phyloP scores from a whole-genome alignment of 1,139 yeast species.

The Sporopachydermia cereana region DNA sequence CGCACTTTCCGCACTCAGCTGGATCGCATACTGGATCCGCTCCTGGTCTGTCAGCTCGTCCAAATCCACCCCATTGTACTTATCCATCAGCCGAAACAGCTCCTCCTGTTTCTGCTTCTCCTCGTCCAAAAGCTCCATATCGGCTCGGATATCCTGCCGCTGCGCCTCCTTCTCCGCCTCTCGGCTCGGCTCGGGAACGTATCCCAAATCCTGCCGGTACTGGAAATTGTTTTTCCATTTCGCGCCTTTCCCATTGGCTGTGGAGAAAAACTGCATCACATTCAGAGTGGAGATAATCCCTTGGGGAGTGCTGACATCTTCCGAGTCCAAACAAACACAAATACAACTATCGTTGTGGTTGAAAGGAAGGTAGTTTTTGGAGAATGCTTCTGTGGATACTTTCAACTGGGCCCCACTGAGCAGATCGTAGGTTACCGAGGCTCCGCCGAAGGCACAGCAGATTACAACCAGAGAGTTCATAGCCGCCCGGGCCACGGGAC shows the following conservation, averaged over 20 bases:
- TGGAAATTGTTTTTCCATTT: slow-evolving; percentile 5
- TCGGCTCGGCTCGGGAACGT: not conserved
- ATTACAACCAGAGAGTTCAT: slow-evolving; percentile 1
- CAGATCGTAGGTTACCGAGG: not conserved
- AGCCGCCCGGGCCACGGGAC: not conserved
- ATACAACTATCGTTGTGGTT: not conserved
- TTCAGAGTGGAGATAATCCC: not conserved
- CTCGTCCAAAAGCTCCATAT: not conserved
- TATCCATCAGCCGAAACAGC: not conserved
- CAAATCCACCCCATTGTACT: not conserved
- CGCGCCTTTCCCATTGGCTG: slow-evolving; percentile 1
- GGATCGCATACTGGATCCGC: not conserved
- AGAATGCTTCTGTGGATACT: not conserved
- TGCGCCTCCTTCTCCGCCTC: not conserved
- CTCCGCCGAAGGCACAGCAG: not conserved
- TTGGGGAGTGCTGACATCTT: not conserved
- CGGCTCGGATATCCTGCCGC: not conserved
- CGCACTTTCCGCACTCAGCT: not conserved
- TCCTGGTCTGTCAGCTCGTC: slow-evolving; percentile 2
- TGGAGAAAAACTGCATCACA: slow-evolving; percentile 1
- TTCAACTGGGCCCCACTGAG: not conserved
- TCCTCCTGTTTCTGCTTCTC: not conserved
- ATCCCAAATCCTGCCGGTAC: not conserved
- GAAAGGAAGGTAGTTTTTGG: not conserved
- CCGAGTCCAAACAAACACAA: not conserved